Evolutionary conservation across 2,329 filamentous ascomycete genomes (phyloP).

Genomic region (Exserohilum turcica): DNA sequence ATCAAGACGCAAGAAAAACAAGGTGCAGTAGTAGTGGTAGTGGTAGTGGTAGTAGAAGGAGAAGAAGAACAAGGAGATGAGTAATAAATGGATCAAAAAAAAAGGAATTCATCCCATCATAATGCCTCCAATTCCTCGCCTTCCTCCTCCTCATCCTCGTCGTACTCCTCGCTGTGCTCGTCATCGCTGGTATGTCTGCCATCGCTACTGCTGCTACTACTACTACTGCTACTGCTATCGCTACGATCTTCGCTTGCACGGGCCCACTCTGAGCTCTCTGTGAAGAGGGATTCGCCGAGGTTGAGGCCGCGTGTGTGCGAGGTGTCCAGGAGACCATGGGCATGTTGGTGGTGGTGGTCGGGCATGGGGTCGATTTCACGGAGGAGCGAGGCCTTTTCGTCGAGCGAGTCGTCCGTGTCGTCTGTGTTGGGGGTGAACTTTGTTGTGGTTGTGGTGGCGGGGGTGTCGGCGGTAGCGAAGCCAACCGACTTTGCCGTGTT

Average conservation of each 20-base stretch:
- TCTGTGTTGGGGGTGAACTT: not conserved
- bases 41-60: no score
- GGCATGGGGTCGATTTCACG: conserved; percentile 43
- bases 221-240: conserved; percentile 28
- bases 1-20: no score
- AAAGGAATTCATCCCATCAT: conserved; percentile 19
- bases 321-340: conserved; percentile 17
- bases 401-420: not conserved
- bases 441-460: no score
- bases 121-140: conserved; percentile 36
- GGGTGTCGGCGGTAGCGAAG: conserved; percentile 19
- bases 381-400: conserved; percentile 21
- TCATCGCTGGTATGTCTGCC: conserved; percentile 13
- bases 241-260: conserved; percentile 34
- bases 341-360: conserved; percentile 25
- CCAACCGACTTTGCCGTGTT: conserved; percentile 23
- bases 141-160: conserved; percentile 46
- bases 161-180: conserved; percentile 45
- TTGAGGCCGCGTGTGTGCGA: conserved; percentile 33
- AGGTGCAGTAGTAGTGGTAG: no score
- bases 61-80: not conserved
- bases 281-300: conserved; percentile 34
- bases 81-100: not conserved
- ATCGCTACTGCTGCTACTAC: conserved; percentile 22
- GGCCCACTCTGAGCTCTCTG: conserved; percentile 47